Evolutionary conservation across 202 grass and related monocot genomes (phyloP).

Genomic region (Zoysia matrella): DNA sequence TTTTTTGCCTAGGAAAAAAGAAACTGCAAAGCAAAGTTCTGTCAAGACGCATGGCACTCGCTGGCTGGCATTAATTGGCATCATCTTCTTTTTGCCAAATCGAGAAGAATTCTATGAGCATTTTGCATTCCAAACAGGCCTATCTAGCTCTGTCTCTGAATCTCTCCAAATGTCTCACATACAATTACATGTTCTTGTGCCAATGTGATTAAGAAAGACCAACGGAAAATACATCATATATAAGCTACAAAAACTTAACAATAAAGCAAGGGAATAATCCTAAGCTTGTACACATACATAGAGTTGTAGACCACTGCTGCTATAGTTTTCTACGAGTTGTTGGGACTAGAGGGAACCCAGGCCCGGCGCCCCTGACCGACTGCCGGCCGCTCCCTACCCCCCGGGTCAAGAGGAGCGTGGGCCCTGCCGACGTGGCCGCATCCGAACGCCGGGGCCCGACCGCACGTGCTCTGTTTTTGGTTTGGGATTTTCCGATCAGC

Average conservation of each 20-base stretch:
- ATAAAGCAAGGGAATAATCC: slow-evolving; percentile 26
- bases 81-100: too few relatives aligned
- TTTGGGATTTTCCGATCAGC: not conserved
- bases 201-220: slow-evolving; percentile 24
- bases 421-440: slow-evolving; percentile 55
- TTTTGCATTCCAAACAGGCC: not conserved
- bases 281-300: not conserved
- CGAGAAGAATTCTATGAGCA: not conserved
- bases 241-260: slow-evolving; percentile 28
- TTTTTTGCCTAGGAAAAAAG: too few relatives aligned
- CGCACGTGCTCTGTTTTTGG: slow-evolving; percentile 28
- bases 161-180: not conserved
- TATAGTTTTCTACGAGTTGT: slow-evolving; percentile 50
- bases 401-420: slow-evolving; percentile 67
- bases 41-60: too few relatives aligned
- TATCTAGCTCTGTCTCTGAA: not conserved
- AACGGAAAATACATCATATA: slow-evolving; percentile 14
- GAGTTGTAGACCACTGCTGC: not conserved
- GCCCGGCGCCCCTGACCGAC: slow-evolving; percentile 52
- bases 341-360: slow-evolving; percentile 70
- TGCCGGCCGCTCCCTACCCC: slow-evolving; percentile 40
- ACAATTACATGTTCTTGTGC: not conserved
- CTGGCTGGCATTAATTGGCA: too few relatives aligned
- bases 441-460: slow-evolving; percentile 20
- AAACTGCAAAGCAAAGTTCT: too few relatives aligned